Conservation (phyloP, 2,329 filamentous ascomycete species). For the Penicillium paneum region DNA sequence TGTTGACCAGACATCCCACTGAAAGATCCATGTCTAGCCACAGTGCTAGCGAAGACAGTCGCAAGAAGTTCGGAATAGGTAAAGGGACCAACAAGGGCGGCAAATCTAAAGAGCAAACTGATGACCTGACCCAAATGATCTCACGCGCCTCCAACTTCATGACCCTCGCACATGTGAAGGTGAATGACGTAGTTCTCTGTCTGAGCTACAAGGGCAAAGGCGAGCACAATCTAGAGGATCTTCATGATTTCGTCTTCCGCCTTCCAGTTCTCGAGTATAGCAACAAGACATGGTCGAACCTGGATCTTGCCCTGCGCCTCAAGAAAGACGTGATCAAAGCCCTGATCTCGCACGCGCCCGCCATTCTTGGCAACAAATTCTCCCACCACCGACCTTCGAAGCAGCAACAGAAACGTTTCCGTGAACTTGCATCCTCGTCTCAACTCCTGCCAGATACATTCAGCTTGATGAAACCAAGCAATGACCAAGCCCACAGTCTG, state of each 20-base stretch:
- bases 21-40: slow-evolving; percentile 38
- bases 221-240: slow-evolving; percentile 91
- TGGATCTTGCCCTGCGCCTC: slow-evolving; percentile 85
- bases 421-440: slow-evolving; percentile 78
- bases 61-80: slow-evolving; percentile 50
- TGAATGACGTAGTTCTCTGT: slow-evolving; percentile 91
- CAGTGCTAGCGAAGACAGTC: slow-evolving; percentile 34
- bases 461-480: slow-evolving; percentile 25
- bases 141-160: slow-evolving; percentile 92
- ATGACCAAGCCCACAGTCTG: slow-evolving; percentile 33
- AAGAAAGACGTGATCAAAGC: slow-evolving; percentile 95
- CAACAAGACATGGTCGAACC: slow-evolving; percentile 99
- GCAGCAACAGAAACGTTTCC: slow-evolving; percentile 72
- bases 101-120: slow-evolving; percentile 65
- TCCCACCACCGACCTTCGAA: slow-evolving; percentile 79
- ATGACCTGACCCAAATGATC: slow-evolving; percentile 97
- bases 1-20: slow-evolving; percentile 35
- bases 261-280: slow-evolving; percentile 92
- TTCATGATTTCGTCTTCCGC: slow-evolving; percentile 96
- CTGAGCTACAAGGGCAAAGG: slow-evolving; percentile 95
- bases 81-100: slow-evolving; percentile 47
- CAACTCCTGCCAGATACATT: slow-evolving; percentile 56
- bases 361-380: slow-evolving; percentile 97
- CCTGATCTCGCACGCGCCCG: slow-evolving; percentile 89
- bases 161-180: slow-evolving; percentile 92